These are phyloP conservation scores for Metschnikowia rubicola DNA, from an alignment of 805 yeast genomes.

Conservation along the genomic window DNA sequence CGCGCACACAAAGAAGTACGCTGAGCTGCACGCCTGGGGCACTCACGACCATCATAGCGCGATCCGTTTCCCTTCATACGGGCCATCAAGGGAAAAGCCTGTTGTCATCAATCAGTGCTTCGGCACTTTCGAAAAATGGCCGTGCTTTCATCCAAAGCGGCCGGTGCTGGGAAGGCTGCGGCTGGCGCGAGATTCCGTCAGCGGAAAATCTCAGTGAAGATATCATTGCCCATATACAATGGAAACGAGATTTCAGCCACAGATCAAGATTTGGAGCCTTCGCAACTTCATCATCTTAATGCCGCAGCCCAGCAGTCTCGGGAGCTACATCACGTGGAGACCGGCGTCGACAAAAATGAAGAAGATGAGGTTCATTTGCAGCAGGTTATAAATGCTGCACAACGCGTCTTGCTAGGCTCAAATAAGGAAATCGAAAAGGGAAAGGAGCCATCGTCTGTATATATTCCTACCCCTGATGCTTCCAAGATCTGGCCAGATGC, in stretches of 20 bases:
- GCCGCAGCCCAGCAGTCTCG: slow-evolving; percentile 65
- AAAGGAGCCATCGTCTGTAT: slow-evolving; percentile 42
- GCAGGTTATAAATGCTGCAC: slow-evolving; percentile 80
- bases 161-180: slow-evolving; percentile 27
- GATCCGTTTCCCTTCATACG: too few species aligned
- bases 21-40: not conserved
- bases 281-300: slow-evolving; percentile 40
- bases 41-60: too few species aligned
- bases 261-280: slow-evolving; percentile 49
- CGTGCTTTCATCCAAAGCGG: slow-evolving; percentile 36
- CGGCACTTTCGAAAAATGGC: slow-evolving; percentile 31
- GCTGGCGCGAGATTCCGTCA: slow-evolving; percentile 82
- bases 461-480: slow-evolving; percentile 97
- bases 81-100: not conserved
- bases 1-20: slow-evolving; percentile 8
- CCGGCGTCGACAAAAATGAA: slow-evolving; percentile 97
- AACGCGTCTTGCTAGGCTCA: slow-evolving; percentile 50
- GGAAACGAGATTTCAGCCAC: slow-evolving; percentile 78
- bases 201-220: slow-evolving; percentile 90
- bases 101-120: slow-evolving; percentile 7
- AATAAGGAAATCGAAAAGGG: slow-evolving; percentile 26
- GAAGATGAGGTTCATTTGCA: slow-evolving; percentile 96
- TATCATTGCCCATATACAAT: slow-evolving; percentile 69
- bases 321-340: slow-evolving; percentile 84
- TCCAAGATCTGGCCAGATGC: slow-evolving; percentile 80